A percentile compares a stretch with the other conserved stretches of the same genome.
Conservation (phyloP, 73 alveolate species). For the Tetrahymena malaccensis region DNA sequence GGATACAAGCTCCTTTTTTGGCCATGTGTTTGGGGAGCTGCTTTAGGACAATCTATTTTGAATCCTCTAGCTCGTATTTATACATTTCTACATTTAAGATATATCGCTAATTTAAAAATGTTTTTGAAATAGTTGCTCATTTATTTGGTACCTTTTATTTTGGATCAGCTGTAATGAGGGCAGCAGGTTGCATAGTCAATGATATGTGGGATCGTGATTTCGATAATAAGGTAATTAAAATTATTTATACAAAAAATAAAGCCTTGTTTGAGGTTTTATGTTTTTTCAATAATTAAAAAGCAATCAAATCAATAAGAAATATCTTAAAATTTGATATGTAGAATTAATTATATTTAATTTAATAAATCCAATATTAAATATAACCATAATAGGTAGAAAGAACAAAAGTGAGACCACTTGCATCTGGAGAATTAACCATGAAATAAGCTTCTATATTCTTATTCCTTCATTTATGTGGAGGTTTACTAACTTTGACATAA, state of each 20-base stretch:
- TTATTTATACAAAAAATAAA: not conserved
- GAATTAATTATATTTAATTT: not conserved
- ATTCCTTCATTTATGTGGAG: constrained; percentile 26
- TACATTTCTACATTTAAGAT: not conserved
- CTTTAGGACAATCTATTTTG: constrained; percentile 54
- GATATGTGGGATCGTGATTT: constrained; percentile 78
- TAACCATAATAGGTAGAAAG: constrained; percentile 45
- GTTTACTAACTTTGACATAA: constrained; percentile 11
- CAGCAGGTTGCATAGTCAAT: constrained; percentile 87
- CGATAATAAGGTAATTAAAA: constrained; percentile 51
- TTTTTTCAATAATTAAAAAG: not conserved
- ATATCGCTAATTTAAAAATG: not conserved
- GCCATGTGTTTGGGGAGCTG: constrained; percentile 75
- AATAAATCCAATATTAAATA: not conserved
- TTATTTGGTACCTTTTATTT: constrained; percentile 46
- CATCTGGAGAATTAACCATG: constrained; percentile 71
- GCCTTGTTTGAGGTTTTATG: not conserved
- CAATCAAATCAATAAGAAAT: not conserved
- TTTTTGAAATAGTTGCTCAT: not conserved
- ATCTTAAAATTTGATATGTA: not conserved
- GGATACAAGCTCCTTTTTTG: constrained; percentile 68
- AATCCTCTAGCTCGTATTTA: constrained; percentile 28
- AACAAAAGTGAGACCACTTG: constrained; percentile 74
- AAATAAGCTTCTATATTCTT: constrained; percentile 39
- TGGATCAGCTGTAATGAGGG: constrained; percentile 73